A percentile compares a stretch with the other conserved stretches of the same genome.
These are phyloP conservation scores for Xylaria sp. DNA, from an alignment of 2,329 filamentous ascomycete genomes.

Conservation along the genomic window DNA sequence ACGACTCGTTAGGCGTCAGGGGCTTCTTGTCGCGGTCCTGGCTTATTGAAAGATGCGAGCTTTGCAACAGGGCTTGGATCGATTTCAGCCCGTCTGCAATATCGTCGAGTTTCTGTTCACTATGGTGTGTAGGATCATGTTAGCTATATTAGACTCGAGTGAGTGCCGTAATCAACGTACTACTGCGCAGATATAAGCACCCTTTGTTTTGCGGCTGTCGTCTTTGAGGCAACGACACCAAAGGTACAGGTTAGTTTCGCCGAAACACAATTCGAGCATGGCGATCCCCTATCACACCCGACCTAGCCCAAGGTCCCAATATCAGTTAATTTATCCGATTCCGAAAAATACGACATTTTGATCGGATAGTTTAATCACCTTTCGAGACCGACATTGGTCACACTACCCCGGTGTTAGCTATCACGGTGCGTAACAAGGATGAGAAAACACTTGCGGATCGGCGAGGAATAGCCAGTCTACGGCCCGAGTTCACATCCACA, in stretches of 20 bases:
- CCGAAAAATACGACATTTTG: background rate
- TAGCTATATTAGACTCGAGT: background rate
- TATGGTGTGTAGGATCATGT: constrained; percentile 16
- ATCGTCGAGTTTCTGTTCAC: constrained; percentile 46
- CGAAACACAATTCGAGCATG: constrained; percentile 44
- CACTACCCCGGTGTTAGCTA: constrained; percentile 34
- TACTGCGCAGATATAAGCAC: constrained; percentile 47
- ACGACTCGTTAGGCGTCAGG: background rate
- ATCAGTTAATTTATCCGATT: background rate
- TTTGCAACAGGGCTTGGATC: constrained; percentile 35
- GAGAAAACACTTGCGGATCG: constrained; percentile 33
- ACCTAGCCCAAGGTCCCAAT: constrained; percentile 27
- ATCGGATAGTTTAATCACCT: constrained; percentile 31
- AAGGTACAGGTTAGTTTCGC: constrained; percentile 43
- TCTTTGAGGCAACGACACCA: constrained; percentile 36
- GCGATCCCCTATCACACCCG: constrained; percentile 41
- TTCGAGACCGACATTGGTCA: constrained; percentile 42
- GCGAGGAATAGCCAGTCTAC: constrained; percentile 32
- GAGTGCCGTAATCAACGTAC: constrained; percentile 30
- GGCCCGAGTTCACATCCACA: constrained; percentile 5
- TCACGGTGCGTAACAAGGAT: background rate
- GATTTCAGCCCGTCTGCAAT: constrained; percentile 33
- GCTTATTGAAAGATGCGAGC: background rate
- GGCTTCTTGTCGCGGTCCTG: background rate
- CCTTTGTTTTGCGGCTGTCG: constrained; percentile 39